These are phyloP conservation scores for Corymbia citriodora DNA, from an alignment of 441 rosid species.

Conservation along the genomic window DNA sequence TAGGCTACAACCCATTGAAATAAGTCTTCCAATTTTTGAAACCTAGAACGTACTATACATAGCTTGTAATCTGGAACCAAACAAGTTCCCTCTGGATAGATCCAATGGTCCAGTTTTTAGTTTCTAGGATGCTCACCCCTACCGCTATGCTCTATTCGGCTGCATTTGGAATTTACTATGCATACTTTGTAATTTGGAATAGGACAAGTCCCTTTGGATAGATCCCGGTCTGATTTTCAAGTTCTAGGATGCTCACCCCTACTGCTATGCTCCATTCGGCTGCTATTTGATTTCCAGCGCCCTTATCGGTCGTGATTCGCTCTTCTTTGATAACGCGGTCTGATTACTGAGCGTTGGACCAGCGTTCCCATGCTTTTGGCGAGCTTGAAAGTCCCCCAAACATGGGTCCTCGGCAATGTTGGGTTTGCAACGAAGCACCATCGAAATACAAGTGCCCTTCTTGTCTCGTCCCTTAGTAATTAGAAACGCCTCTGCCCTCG, in stretches of 20 bases:
- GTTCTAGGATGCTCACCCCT: background rate
- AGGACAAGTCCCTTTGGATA: too few species aligned
- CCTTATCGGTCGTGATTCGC: background rate
- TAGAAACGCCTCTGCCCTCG: background rate
- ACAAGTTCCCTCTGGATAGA: too few species aligned
- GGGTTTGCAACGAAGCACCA: constrained; percentile 50
- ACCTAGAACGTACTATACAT: too few species aligned
- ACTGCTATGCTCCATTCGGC: background rate
- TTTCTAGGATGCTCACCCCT: too few species aligned
- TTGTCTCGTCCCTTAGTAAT: constrained; percentile 76
- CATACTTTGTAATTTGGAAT: too few species aligned
- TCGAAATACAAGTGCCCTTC: constrained; percentile 88
- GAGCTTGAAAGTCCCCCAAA: background rate
- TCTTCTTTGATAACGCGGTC: background rate
- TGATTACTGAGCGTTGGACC: background rate
- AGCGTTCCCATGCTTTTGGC: background rate
- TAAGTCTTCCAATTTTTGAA: too few species aligned
- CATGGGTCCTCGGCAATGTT: constrained; percentile 52
- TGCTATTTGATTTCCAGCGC: background rate
- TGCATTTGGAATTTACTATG: too few species aligned
- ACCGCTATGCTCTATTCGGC: too few species aligned
- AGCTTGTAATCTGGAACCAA: too few species aligned
- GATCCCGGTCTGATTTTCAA: too few species aligned
- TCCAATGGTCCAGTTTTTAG: too few species aligned
- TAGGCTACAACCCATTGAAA: too few species aligned